Conservation (phyloP, 306 rosid species). For the Prunus dulcis region DNA sequence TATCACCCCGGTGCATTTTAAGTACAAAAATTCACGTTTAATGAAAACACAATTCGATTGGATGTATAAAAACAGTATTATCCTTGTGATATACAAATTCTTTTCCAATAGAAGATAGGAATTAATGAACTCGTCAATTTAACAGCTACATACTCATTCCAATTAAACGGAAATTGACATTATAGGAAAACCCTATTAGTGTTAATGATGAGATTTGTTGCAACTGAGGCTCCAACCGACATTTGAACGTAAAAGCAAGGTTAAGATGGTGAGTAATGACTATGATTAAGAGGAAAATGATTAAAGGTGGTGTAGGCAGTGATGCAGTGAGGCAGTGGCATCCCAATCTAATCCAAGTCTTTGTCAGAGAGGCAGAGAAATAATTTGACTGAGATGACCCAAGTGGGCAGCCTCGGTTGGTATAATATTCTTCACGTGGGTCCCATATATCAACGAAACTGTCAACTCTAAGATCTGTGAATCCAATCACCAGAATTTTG, state of each 20-base stretch:
- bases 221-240: background rate
- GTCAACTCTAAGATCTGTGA: conserved; percentile 6
- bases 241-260: background rate
- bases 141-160: background rate
- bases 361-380: conserved; percentile 28
- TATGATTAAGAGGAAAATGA: conserved; percentile 14
- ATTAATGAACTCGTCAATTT: background rate
- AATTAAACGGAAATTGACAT: too few relatives aligned
- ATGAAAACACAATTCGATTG: too few relatives aligned
- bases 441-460: conserved; percentile 13
- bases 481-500: background rate
- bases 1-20: too few relatives aligned
- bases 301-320: background rate
- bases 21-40: too few relatives aligned
- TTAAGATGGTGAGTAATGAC: background rate
- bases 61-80: too few relatives aligned
- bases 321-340: conserved; percentile 11
- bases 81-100: too few relatives aligned
- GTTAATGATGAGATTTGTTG: background rate
- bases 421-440: conserved; percentile 16
- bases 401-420: conserved; percentile 25
- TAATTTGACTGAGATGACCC: conserved; percentile 28
- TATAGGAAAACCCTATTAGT: too few relatives aligned
- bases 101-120: too few relatives aligned
- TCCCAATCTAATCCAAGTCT: background rate